Evolutionary conservation across 1,284 basidiomycete genomes (phyloP).

Genomic region (Tremellales sp.): DNA sequence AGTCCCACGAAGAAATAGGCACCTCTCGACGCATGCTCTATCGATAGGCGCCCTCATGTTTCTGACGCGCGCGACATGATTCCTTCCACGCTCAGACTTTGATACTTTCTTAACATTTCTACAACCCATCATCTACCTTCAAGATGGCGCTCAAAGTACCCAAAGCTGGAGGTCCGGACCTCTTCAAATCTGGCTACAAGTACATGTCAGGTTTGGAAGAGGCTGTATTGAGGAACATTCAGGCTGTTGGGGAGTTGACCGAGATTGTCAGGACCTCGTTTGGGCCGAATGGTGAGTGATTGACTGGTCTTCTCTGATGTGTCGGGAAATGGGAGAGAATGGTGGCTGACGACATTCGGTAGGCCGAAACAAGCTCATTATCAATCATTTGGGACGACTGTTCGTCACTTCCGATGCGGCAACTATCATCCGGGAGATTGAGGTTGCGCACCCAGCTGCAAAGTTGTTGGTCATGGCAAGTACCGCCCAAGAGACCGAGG

Average conservation of each 20-base stretch:
- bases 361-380: constrained; percentile 92
- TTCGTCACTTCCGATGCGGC: constrained; percentile 99
- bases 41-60: too few species aligned
- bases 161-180: constrained; percentile 72
- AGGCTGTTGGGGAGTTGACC: constrained; percentile 88
- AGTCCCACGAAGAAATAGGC: too few species aligned
- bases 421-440: constrained; percentile 96
- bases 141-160: constrained; percentile 91
- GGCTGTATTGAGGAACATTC: constrained; percentile 89
- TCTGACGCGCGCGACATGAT: too few species aligned
- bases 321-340: not conserved
- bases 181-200: constrained; percentile 96
- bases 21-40: too few species aligned
- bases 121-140: too few species aligned
- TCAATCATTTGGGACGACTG: constrained; percentile 91
- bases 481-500: constrained; percentile 93
- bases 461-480: constrained; percentile 97
- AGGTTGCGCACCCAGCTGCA: constrained; percentile 96
- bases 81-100: too few species aligned
- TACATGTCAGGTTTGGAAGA: constrained; percentile 87
- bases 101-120: too few species aligned
- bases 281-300: constrained; percentile 79
- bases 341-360: constrained; percentile 6
- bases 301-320: not conserved
- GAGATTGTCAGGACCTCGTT: constrained; percentile 95